phyloP scores from a whole-genome alignment of 345 rosid genomes.

The Lepidium africanum region DNA sequence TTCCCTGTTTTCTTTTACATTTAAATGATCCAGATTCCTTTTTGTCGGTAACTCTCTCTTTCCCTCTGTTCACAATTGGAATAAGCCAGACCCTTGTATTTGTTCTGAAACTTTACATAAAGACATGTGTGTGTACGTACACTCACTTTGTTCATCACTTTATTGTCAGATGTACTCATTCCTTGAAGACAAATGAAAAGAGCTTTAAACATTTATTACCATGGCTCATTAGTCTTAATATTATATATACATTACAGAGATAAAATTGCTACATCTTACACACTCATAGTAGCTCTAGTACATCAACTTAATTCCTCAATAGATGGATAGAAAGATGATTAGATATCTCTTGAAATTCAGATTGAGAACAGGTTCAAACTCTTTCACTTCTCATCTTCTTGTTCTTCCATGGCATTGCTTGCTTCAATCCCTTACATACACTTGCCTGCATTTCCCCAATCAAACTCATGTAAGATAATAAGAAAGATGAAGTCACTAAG shows the following conservation, averaged over 20 bases:
- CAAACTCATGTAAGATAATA: neutral
- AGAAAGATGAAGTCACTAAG: neutral
- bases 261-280: slow-evolving; percentile 12
- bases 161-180: slow-evolving; percentile 1
- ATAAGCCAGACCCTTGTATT: slow-evolving; percentile 35
- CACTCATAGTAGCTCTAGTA: neutral
- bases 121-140: slow-evolving; percentile 21
- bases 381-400: slow-evolving; percentile 41
- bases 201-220: slow-evolving; percentile 9
- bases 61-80: slow-evolving; percentile 21
- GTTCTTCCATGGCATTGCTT: slow-evolving; percentile 54
- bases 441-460: slow-evolving; percentile 38
- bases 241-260: slow-evolving; percentile 4
- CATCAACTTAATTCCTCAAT: neutral
- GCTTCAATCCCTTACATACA: slow-evolving; percentile 62
- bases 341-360: neutral
- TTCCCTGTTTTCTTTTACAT: slow-evolving; percentile 3
- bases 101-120: slow-evolving; percentile 12
- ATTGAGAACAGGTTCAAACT: slow-evolving; percentile 1
- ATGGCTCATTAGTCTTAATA: slow-evolving; percentile 9
- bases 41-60: neutral
- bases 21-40: neutral
- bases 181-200: neutral
- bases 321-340: slow-evolving; percentile 1
- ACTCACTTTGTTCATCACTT: slow-evolving; percentile 5